phyloP scores from a whole-genome alignment of 352 stramenopile genomes.

The Phytopythium sindhum region DNA sequence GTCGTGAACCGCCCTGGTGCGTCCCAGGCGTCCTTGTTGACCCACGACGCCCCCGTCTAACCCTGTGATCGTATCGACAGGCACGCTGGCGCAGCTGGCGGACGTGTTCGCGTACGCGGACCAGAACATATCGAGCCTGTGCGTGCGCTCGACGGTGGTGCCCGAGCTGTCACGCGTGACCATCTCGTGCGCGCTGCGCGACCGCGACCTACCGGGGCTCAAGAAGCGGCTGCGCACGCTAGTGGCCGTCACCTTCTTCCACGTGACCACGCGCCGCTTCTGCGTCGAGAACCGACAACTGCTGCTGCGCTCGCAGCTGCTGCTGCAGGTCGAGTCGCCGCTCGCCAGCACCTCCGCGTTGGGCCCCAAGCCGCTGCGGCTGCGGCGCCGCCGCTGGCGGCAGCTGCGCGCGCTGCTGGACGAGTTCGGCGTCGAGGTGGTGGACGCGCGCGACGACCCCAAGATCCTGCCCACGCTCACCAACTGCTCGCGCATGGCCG shows the following conservation, averaged over 20 bases:
- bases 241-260: conserved; percentile 76
- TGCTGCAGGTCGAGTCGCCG: conserved; percentile 37
- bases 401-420: conserved; percentile 22
- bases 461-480: conserved; percentile 9
- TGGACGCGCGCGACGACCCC: conserved; percentile 24
- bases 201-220: conserved; percentile 46
- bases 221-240: conserved; percentile 58
- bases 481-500: conserved; percentile 4
- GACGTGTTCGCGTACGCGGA: conserved; percentile 67
- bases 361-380: conserved; percentile 12
- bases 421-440: conserved; percentile 26
- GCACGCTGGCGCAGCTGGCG: conserved; percentile 63
- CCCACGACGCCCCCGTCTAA: too few species aligned
- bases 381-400: conserved; percentile 6
- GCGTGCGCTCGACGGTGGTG: conserved; percentile 64
- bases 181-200: conserved; percentile 58
- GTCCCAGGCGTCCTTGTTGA: not conserved
- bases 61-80: conserved; percentile 9
- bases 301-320: conserved; percentile 55
- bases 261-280: conserved; percentile 63
- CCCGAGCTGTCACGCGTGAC: conserved; percentile 75
- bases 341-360: not conserved
- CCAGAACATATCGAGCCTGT: conserved; percentile 74
- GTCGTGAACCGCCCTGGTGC: conserved; percentile 58
- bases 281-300: conserved; percentile 64